Evolutionary conservation across 257 asterid genomes (phyloP), one percentile per base, ranked within the genome.

Genomic region (Solanum gracilifrons): DNA sequence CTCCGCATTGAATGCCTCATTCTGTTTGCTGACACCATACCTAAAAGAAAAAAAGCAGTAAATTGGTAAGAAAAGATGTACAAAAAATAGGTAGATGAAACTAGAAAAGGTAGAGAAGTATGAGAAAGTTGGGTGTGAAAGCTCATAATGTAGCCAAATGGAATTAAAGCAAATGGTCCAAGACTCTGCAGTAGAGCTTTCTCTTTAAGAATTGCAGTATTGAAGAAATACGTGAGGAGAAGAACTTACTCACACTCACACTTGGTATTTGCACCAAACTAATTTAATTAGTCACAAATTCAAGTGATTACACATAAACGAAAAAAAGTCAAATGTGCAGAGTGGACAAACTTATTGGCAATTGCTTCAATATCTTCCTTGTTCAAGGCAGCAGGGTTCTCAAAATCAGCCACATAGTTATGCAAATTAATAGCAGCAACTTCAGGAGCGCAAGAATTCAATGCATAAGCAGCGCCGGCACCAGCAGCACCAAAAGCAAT

Each of bases 331-430:
- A 76, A n/a, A n/a, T 76, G 83, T 1, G 29, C 41, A 74, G 37
- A 74, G 82, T 39, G 83, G 35, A 39, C 83, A 39, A 89, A 96
- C 99, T 91, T 93, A 43, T 88, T 92, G 1, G 98, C 98, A 80
- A 97, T 95, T 60, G 95, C 95, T 20, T 96, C 98, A 16, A 97
- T 90, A 85, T 96, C 98, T 86, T 95, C 99, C 96, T 96, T 96
- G 92, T 89, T 93, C 85, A 97, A 83, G 46, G 93, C 90, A 27
- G 91, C 91, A 48, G 98, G 98, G 85, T 95, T 98, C 85, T 92
- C 97, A 75, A 93, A 92, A 20, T 84, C 98, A 79, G 92, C 98
- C 12, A 93, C 97, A 87, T 96, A 97, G 88, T 97, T 97, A 86
- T 92, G 97, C 98, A 97, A 93, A 89, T 86, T 93, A 10, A 92